Base-by-base conservation (phyloP, 2,329 filamentous ascomycete genomes). In the Fusarium praegraminearum region DNA sequence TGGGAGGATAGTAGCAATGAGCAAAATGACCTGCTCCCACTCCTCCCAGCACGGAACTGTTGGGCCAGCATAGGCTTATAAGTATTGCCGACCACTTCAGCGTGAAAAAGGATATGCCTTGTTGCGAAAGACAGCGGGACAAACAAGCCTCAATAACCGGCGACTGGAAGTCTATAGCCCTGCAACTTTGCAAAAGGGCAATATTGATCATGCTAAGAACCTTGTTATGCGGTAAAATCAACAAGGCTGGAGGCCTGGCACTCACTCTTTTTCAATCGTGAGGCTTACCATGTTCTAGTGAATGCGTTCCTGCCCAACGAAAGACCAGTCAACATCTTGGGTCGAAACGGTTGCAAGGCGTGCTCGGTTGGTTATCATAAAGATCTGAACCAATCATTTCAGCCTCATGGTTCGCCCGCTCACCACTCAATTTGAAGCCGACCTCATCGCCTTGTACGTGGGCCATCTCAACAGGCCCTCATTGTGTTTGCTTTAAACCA, bases 341-440 rank as follows among this genome's bases (percentile, higher is more conserved):
- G 68, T 60, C 33, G 50, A 55, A 58, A 55, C 47, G 20, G 45
- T 43, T 45, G 46, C 35, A 52, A 67, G 56, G 36, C 51, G 46
- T 44, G 61, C 22, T 50, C 30, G 33, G 15, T 22, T 44, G 26
- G 64, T 55, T 64, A 54, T 55, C 38, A 28, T 36, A 49, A 43
- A 47, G 30, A 41, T 30, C 20, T 41, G 41, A 56, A 49, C 72
- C 71, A 73, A 71, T 67, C 72, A 50, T 71, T 55, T 60, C 35
- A 54, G 46, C 57, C 45, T 49, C 51, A 35, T 61, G 61, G 62
- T 69, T 65, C 64, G 69, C 69, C 58, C 30, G 57, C 50, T 43
- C 40, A 47, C 41, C 58, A 60, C 47, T 68, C 54, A 57, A 62
- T 41, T 46, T 20, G 46, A 50, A 58, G 45, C 40, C 61, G 22